Evolutionary conservation across 208 protist species (phyloP).

Genomic region (Tritrichomonas musculus): DNA sequence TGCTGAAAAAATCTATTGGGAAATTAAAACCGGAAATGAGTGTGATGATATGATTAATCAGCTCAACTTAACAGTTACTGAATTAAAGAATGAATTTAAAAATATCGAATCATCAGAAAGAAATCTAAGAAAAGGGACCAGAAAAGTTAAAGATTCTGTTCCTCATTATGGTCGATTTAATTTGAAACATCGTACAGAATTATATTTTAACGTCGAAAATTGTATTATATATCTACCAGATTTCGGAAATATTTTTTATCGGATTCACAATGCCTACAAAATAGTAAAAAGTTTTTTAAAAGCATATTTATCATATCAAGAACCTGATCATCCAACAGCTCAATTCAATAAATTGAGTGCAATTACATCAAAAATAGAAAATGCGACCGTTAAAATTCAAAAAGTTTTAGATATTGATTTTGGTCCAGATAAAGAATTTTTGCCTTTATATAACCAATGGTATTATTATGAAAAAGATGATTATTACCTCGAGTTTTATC

Average conservation of each 20-base stretch:
- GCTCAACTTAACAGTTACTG: background rate
- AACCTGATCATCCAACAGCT: background rate
- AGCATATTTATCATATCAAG: background rate
- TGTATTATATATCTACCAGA: background rate
- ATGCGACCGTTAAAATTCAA: background rate
- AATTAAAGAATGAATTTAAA: background rate
- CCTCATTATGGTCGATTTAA: constrained; percentile 6
- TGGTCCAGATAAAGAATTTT: constrained; percentile 9
- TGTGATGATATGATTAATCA: background rate
- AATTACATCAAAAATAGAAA: background rate
- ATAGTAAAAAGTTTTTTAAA: background rate
- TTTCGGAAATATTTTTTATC: background rate
- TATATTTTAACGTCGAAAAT: constrained; percentile 21
- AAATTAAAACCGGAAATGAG: background rate
- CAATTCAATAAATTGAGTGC: background rate
- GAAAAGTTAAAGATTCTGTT: background rate
- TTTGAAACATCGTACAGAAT: background rate
- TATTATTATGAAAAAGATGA: constrained; percentile 13
- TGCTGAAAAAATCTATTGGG: background rate
- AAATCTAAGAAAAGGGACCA: background rate
- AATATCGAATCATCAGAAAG: background rate
- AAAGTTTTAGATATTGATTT: background rate
- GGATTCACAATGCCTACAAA: background rate
- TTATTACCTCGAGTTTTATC: background rate
- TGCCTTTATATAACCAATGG: background rate